Evolutionary conservation across 2,329 filamentous ascomycete species (phyloP), one percentile per base, ranked within the genome.

Genomic region (Penicillium frequentans): DNA sequence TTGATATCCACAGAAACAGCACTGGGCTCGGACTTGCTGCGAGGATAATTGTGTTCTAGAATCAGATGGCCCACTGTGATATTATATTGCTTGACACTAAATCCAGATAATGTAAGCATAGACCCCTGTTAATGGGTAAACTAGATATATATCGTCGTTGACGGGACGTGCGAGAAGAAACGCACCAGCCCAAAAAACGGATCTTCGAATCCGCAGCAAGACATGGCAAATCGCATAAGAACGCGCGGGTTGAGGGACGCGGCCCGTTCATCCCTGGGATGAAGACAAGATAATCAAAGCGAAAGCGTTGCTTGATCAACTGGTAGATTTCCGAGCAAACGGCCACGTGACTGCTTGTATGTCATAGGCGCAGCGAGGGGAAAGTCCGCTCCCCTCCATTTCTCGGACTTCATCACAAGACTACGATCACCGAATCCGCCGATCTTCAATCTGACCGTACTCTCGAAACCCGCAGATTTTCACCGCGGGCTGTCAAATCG

Each of bases 151-250:
- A 57, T 51, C 45, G 45, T 58, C 24, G 29, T 37, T 23, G 19
- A 23, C 4, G 19, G 19, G 39, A 42, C 26, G 44, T n/a, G 14
- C 23, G 16, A 46, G 44, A 19, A 46, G 13, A 52, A 24, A 77
- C 86, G 77, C 82, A 96, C 93, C 93, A 97, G 74, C 91, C 93
- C 50, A 98, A 77, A 73, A 98, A 96, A 59, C 93, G 88, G 59
- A 97, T 88, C 77, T 98, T 98, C n/a, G 86, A 84, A 42, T 84
- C 84, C 14, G 77, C 62, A n/a, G 77, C 69, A 49, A 78, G 77
- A 50, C 70, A 69, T 3, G 82, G 77, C 14, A 93, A 76, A 55
- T 83, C 78, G 14, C 84, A 85, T 54, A 93, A 79, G 58, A 91
- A 85, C 58, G 87, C 85, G 42, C 87, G 78, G 57, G 77, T 80